Percentiles rank a stretch among this genome's conserved stretches.
These are phyloP conservation scores for Strobilomyces echinocephalus DNA, from an alignment of 768 basidiomycete genomes.

Conservation along the genomic window DNA sequence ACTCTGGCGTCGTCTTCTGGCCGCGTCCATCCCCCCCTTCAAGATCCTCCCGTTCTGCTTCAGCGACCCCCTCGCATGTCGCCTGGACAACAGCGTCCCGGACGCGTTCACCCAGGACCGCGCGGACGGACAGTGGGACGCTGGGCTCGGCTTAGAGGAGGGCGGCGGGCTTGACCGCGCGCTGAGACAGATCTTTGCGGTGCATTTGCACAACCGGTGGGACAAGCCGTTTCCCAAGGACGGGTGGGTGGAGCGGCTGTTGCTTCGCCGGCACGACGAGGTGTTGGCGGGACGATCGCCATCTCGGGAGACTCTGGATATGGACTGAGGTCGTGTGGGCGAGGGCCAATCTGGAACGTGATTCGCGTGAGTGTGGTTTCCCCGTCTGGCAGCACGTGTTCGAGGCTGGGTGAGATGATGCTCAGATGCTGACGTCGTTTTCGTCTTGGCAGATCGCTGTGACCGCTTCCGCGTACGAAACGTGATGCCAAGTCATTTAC, in stretches of 20 bases:
- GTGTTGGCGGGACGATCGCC: slow-evolving; percentile 36
- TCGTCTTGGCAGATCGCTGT: background rate
- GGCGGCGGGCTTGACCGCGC: slow-evolving; percentile 60
- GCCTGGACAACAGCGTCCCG: slow-evolving; percentile 86
- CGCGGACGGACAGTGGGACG: slow-evolving; percentile 60
- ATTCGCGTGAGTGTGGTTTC: background rate
- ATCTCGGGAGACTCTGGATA: background rate
- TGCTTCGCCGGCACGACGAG: slow-evolving; percentile 60
- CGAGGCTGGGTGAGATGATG: background rate
- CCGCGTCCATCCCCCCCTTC: slow-evolving; percentile 73
- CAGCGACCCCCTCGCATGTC: slow-evolving; percentile 83
- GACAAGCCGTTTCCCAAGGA: slow-evolving; percentile 73
- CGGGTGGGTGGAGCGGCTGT: slow-evolving; percentile 84
- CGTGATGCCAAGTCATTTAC: background rate
- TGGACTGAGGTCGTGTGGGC: background rate
- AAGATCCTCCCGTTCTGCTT: slow-evolving; percentile 95
- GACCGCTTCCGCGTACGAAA: background rate
- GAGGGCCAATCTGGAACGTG: background rate
- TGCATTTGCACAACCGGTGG: slow-evolving; percentile 98
- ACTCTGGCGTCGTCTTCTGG: slow-evolving; percentile 81
- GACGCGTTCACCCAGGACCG: slow-evolving; percentile 74
- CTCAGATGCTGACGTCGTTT: background rate
- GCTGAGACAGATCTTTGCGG: slow-evolving; percentile 70
- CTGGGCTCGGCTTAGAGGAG: slow-evolving; percentile 54
- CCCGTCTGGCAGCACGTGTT: background rate